phyloP scores from a whole-genome alignment of 208 protist genomes.

The Acanthamoeba lenticulata region DNA sequence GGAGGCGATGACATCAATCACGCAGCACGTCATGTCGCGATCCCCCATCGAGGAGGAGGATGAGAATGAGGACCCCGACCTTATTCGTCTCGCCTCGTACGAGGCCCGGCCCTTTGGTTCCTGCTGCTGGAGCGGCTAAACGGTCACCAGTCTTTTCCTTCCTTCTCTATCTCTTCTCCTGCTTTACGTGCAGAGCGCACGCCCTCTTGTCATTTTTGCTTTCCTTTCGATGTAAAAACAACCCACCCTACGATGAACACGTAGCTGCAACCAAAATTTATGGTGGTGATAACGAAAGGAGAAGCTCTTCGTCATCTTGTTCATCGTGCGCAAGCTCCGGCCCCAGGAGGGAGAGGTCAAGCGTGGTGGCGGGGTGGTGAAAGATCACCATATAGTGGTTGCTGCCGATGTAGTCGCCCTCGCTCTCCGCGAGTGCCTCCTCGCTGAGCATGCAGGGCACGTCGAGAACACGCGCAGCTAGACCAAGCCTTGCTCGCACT shows the following conservation, averaged over 20 bases:
- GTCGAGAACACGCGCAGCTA: conserved; percentile 1
- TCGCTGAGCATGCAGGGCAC: conserved; percentile 21
- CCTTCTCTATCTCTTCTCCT: background rate
- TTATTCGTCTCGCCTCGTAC: background rate
- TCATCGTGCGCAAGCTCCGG: background rate
- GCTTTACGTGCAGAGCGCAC: background rate
- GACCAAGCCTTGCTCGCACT: background rate
- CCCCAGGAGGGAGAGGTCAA: background rate
- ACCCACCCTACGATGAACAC: no score
- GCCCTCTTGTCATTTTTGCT: background rate
- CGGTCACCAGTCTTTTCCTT: background rate
- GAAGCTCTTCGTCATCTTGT: background rate
- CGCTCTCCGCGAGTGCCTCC: background rate
- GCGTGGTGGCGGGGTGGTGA: background rate
- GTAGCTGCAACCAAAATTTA: background rate
- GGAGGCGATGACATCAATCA: conserved; percentile 79
- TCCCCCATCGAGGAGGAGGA: conserved; percentile 49
- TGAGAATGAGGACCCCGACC: background rate
- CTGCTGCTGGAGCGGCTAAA: conserved; percentile 23
- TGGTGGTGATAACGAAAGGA: background rate
- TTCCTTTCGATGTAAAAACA: no score
- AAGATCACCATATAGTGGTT: conserved; percentile 27
- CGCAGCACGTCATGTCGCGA: conserved; percentile 78
- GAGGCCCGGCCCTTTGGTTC: background rate
- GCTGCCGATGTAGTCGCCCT: background rate